Base-by-base conservation (phyloP, 1,284 basidiomycete genomes). In the Kalmanozyma brasiliensis region DNA sequence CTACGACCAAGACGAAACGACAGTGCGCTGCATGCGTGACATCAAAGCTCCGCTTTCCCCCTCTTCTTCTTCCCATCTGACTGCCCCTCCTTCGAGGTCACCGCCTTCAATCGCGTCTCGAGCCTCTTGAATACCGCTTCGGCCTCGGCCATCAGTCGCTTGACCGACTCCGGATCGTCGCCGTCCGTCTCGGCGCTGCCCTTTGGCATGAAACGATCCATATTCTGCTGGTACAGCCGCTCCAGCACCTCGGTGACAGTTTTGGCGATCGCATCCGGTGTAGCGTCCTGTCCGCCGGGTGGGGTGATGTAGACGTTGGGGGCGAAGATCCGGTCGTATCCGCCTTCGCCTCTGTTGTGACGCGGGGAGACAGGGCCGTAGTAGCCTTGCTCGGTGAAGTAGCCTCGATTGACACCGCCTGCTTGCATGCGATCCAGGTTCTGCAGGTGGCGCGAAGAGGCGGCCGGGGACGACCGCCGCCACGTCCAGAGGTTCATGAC, bases 71-170 rank as follows among this genome's bases (percentile, higher is more conserved):
- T 35, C 30, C n/a, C n/a, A n/a, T n/a, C n/a, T n/a, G n/a, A n/a
- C n/a, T 51, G 30, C 23, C 16, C 38, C 22, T 48, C 46, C 19
- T 32, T 17, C 30, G 46, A 24, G 23, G 51, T 55, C 17, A 58
- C 40, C 30, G 49, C 61, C 43, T 48, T 59, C 37, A 74, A 48
- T 16, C 55, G 34, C 42, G 84, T 83, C 58, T 85, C 84, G 29
- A 90, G 82, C 19, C 73, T 51, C 38, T 81, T 83, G 17, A 88
- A 84, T 57, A 87, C 84, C 49, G 85, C 84, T 75, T 90, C 89
- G 1, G 64, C 52, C 32, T 67, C 53, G 1, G 35, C 47, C 3
- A 67, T 33, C 42, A 67, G 17, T 38, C 36, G 46, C 43, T 58
- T 58, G 24, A 89, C 83, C 49, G 80, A 69, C 71, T 89, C 88